Base-by-base conservation (phyloP, 257 asterid species). In the Striga asiatica region DNA sequence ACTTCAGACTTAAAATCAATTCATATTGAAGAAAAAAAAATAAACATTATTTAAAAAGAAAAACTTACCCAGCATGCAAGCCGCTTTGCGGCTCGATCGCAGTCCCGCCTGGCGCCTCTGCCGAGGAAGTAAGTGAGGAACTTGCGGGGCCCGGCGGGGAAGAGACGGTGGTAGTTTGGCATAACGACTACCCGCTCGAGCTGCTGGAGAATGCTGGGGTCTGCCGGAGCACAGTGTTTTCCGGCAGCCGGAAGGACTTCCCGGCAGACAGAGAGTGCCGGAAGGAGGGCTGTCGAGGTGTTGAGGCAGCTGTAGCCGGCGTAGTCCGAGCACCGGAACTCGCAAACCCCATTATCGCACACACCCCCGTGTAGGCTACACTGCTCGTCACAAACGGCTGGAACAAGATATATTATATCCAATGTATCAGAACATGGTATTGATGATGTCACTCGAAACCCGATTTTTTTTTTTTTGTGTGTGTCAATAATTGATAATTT, bases 281-380 rank as follows among this genome's bases (percentile, higher is more conserved):
- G 86, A 49, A 85, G 88, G 61, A 93, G 96, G 43, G 14, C n/a
- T n/a, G n/a, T 58, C n/a, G 99, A 85, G 65, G 95, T 93, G 71
- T 93, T 93, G 76, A 85, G 99, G 78, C 99, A 93, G 6, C 91
- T 88, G 76, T 93, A 93, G 65, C 99, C 97, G 6, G 99, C 99
- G 43, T 93, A 93, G 47, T 93, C 99, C 0, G 99, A 88, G 74
- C 99, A 93, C 1, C 99, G 95, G 52, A 93, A 93, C 80, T 93
- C 99, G 51, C 99, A 93, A 4, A 79, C 81, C 23, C 99, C 97
- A 16, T 93, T 78, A 69, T 93, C 95, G 64, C 99, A 93, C 7
- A 93, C 99, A 53, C 99, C 99, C 39, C 99, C 99, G 6, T 93
- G 99, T 28, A 88, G 95, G 68, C 99, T 93, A 74, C 99, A 93